Evolutionary conservation across 768 basidiomycete genomes (phyloP), one percentile per base, ranked within the genome.

Genomic region (Kwoniella mangroviensis): DNA sequence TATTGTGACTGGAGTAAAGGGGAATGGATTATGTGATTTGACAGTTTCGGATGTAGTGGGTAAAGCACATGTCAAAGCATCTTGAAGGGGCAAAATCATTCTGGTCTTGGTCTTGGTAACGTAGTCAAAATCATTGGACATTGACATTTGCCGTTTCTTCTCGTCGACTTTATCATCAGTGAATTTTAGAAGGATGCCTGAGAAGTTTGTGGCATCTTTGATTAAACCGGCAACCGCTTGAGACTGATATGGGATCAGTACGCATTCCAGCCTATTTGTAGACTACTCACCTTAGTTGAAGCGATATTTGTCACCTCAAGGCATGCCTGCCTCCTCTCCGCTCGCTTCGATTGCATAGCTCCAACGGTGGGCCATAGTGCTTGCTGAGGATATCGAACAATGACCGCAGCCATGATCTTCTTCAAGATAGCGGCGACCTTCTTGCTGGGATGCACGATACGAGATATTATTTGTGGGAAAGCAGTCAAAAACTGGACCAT

Each of bases 391-490:
- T 93, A 95, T 69, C 89, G 88, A 64, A 85, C 84, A n/a, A 98
- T 86, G 34, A 98, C 92, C 19, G 81, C 84, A 17, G 85, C 82
- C 65, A 98, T 93, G 42, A 98, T 87, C 57, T 80, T 83, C 2
- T 87, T 85, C 22, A 99, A 84, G 3, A 89, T 82, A 0, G 79
- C 82, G 78, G 88, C 90, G 3, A 93, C 90, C 1, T 85, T 85
- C 12, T 82, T 72, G 75, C 92, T 90, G 4, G 82, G 84, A 73
- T 97, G 92, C 13, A 90, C 91, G 41, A 99, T 90, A 9, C 97
- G 89, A 15, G 96, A 98, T 15, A 95, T 93, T 63, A 98, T 92
- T 85, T 98, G 97, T 3, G 95, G 94, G 72, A 98, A 95, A 1
- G 94, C 95, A 0, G 92, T 94, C 74, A 89, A 91, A 94, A 96